These are phyloP conservation scores for Saccharomycopsis sp. DNA, from an alignment of 805 yeast genomes.

Conservation along the genomic window DNA sequence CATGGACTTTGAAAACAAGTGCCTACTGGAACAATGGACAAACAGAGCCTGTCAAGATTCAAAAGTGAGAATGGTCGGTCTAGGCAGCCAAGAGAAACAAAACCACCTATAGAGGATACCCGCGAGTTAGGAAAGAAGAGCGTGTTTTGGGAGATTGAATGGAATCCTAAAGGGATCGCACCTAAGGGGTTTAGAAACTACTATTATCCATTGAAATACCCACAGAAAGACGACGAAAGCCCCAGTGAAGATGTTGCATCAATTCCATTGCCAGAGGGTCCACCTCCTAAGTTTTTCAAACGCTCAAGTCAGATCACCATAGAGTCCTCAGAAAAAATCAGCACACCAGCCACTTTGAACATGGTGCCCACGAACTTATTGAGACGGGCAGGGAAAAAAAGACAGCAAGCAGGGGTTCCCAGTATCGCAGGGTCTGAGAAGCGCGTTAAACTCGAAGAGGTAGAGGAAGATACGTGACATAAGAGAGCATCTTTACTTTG, in stretches of 20 bases:
- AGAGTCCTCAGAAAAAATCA: constrained; percentile 8
- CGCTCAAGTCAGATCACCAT: neutral
- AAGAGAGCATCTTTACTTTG: no score
- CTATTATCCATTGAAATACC: constrained; percentile 14
- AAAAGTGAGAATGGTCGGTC: no score
- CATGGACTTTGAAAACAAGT: no score
- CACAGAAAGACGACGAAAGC: constrained; percentile 3
- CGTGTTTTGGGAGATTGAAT: constrained; percentile 20
- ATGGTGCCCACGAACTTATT: constrained; percentile 13
- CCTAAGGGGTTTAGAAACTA: constrained; percentile 17
- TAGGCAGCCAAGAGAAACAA: neutral
- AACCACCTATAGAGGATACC: neutral
- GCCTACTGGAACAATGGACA: no score
- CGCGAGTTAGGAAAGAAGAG: constrained; percentile 14
- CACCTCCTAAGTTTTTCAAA: constrained; percentile 19
- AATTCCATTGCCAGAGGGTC: constrained; percentile 18
- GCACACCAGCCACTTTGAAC: neutral
- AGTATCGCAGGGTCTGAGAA: neutral
- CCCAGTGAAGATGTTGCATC: neutral
- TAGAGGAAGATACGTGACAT: constrained; percentile 9
- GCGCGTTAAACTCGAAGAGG: constrained; percentile 9
- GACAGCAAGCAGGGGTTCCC: neutral
- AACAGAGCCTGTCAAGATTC: neutral
- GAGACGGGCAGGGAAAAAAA: neutral
- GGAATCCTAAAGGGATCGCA: constrained; percentile 18